phyloP scores from a whole-genome alignment of 2,329 filamentous ascomycete genomes.

The Pseudogymnoascus sp. region DNA sequence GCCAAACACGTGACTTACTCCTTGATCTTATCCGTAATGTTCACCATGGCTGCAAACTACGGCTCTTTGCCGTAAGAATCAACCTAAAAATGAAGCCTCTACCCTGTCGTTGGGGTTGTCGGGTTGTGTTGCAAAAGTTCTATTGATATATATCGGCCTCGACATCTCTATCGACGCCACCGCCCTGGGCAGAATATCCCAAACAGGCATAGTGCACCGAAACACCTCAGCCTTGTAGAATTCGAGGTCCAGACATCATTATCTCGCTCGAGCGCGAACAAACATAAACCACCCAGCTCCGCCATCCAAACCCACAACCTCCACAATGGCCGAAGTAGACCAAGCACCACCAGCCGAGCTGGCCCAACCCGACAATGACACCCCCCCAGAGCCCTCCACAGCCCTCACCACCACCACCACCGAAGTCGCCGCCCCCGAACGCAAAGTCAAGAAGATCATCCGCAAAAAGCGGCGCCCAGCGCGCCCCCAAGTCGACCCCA shows the following conservation, averaged over 20 bases:
- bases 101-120: neutral
- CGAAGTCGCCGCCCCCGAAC: conserved; percentile 24
- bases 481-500: conserved; percentile 81
- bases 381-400: conserved; percentile 16
- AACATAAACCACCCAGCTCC: neutral
- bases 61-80: conserved; percentile 1
- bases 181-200: conserved; percentile 5
- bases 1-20: conserved; percentile 53
- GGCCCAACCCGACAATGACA: conserved; percentile 13
- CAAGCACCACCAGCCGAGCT: conserved; percentile 20
- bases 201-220: neutral
- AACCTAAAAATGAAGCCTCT: neutral
- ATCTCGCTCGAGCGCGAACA: neutral
- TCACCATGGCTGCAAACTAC: conserved; percentile 66
- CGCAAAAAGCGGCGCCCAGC: conserved; percentile 86
- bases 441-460: conserved; percentile 82
- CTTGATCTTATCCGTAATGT: conserved; percentile 99
- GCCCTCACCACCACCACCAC: conserved; percentile 24
- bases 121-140: conserved; percentile 7
- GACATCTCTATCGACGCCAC: conserved; percentile 4
- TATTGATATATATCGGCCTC: neutral
- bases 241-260: neutral
- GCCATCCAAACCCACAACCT: neutral
- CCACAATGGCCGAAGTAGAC: conserved; percentile 23
- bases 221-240: conserved; percentile 8